Percentiles rank a stretch among this genome's conserved stretches.
These are phyloP conservation scores for Ustilago curta DNA, from an alignment of 1,284 basidiomycete species.

Conservation along the genomic window DNA sequence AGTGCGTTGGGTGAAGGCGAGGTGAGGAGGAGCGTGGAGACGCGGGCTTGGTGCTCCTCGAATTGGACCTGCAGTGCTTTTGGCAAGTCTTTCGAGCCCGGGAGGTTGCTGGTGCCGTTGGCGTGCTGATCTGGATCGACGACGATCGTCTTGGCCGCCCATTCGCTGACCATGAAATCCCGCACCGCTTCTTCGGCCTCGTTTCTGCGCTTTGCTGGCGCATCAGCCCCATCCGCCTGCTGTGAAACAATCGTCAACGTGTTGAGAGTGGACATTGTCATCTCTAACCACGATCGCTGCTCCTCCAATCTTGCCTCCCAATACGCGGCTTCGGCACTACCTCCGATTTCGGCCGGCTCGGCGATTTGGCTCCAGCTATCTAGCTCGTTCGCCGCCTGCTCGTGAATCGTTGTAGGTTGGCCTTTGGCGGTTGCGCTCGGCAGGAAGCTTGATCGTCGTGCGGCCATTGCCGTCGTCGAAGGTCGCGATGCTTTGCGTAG, in stretches of 20 bases:
- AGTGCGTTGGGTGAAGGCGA: slow-evolving; percentile 67
- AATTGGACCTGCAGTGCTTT: slow-evolving; percentile 74
- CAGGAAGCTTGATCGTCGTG: slow-evolving; percentile 38
- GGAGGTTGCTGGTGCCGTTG: neutral
- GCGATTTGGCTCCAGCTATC: slow-evolving; percentile 48
- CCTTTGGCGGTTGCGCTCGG: slow-evolving; percentile 2
- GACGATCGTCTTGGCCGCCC: slow-evolving; percentile 33
- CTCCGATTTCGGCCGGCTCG: slow-evolving; percentile 87
- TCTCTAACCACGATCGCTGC: slow-evolving; percentile 48
- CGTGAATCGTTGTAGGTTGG: slow-evolving; percentile 2
- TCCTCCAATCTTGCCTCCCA: slow-evolving; percentile 46
- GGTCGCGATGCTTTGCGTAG: slow-evolving; percentile 15
- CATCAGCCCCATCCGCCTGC: neutral
- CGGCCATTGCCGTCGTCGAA: neutral
- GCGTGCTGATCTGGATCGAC: neutral
- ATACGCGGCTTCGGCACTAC: slow-evolving; percentile 17
- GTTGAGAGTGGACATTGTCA: slow-evolving; percentile 34
- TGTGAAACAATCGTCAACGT: slow-evolving; percentile 9
- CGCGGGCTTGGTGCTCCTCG: slow-evolving; percentile 74
- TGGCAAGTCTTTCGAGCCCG: slow-evolving; percentile 9
- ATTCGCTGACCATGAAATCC: slow-evolving; percentile 33
- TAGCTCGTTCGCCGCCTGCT: slow-evolving; percentile 18
- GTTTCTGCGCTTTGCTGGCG: slow-evolving; percentile 11
- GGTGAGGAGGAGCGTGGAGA: slow-evolving; percentile 70
- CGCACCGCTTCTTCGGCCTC: slow-evolving; percentile 53